Conservation (phyloP, 2,329 filamentous ascomycete species). For the Cladophialophora immunda region DNA sequence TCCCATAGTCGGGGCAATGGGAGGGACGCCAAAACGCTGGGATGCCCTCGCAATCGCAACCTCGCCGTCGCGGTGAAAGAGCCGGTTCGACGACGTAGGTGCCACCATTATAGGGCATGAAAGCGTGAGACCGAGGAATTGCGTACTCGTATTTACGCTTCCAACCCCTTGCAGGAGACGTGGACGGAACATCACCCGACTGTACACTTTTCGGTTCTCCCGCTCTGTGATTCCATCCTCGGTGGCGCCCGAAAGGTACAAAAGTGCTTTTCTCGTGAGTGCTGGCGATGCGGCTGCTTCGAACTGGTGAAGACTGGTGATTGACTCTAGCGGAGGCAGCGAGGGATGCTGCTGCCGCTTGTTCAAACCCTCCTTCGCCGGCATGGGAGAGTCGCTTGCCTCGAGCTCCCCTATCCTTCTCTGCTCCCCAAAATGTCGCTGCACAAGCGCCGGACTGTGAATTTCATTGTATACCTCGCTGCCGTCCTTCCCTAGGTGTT, state of each 20-base stretch:
- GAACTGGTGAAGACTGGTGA: conserved; percentile 37
- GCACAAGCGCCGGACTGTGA: conserved; percentile 44
- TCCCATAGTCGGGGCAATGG: conserved; percentile 13
- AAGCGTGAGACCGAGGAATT: conserved; percentile 35
- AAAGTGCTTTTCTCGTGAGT: conserved; percentile 39
- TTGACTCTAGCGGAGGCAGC: conserved; percentile 30
- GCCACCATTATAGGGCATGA: conserved; percentile 36
- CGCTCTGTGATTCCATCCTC: conserved; percentile 30
- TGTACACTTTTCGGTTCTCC: conserved; percentile 44
- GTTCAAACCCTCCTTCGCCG: conserved; percentile 30
- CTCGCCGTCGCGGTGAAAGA: conserved; percentile 56
- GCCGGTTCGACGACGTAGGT: conserved; percentile 48
- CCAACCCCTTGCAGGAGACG: conserved; percentile 53
- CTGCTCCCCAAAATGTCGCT: conserved; percentile 31
- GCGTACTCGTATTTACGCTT: conserved; percentile 47
- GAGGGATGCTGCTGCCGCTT: not conserved
- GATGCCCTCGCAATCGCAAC: conserved; percentile 47
- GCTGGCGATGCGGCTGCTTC: conserved; percentile 31
- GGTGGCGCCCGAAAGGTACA: conserved; percentile 41
- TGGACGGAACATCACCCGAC: conserved; percentile 57
- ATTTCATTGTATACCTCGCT: conserved; percentile 56
- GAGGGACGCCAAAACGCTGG: not conserved
- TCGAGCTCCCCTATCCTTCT: conserved; percentile 39
- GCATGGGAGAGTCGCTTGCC: conserved; percentile 28
- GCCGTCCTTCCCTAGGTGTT: conserved; percentile 56